These are phyloP conservation scores for Sordariomycetes sp. DNA, from an alignment of 2,329 filamentous ascomycete species.

Conservation along the genomic window DNA sequence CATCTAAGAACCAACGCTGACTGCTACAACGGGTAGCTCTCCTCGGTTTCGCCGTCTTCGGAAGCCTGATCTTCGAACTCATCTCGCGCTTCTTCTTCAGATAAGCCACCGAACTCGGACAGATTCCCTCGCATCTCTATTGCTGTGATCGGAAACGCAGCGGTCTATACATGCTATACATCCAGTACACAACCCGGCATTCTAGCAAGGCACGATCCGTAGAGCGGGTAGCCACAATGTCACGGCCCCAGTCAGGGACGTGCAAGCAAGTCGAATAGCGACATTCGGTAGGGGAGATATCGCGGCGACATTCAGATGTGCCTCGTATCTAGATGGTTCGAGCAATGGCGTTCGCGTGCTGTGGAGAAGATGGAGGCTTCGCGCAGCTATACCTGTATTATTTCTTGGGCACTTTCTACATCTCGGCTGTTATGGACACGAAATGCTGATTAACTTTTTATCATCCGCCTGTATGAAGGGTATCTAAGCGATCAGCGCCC, in stretches of 20 bases:
- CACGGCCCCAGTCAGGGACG: neutral
- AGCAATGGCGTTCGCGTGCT: neutral
- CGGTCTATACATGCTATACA: neutral
- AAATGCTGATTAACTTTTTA: neutral
- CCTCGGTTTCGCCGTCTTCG: conserved; percentile 51
- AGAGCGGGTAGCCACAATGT: neutral
- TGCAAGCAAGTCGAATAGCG: neutral
- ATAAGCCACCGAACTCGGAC: neutral
- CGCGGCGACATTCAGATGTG: neutral
- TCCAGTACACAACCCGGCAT: neutral
- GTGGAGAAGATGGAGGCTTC: neutral
- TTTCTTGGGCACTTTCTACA: neutral
- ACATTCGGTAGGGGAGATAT: neutral
- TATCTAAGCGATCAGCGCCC: neutral
- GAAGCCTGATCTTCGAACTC: conserved; percentile 47
- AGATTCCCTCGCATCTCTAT: neutral
- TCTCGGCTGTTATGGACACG: neutral
- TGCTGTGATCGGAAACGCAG: neutral
- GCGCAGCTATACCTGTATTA: neutral
- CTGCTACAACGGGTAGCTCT: conserved; percentile 24
- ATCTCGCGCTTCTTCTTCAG: conserved; percentile 40
- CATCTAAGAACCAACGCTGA: neutral
- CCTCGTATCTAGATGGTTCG: neutral
- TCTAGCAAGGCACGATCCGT: neutral
- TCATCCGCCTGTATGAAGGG: neutral